These are phyloP conservation scores for Cercospora berteroae DNA, from an alignment of 2,329 filamentous ascomycete genomes.

Conservation along the genomic window DNA sequence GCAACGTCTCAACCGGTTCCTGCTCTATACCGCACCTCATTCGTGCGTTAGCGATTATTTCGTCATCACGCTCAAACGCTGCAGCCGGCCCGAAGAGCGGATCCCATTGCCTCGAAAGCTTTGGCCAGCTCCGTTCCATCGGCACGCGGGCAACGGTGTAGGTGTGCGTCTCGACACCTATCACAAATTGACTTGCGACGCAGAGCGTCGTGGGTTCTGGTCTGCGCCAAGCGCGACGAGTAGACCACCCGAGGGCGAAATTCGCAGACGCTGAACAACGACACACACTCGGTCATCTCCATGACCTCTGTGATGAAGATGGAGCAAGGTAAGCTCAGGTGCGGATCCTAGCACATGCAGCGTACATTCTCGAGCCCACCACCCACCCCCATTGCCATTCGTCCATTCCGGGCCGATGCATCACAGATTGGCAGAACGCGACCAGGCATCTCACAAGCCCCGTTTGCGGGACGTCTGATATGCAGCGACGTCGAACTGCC, in stretches of 20 bases:
- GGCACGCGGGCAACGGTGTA: slow-evolving; percentile 4
- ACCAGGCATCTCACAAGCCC: slow-evolving; percentile 14
- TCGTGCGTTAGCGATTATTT: slow-evolving; percentile 26
- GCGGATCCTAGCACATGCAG: slow-evolving; percentile 27
- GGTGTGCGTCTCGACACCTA: neutral
- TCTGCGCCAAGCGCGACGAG: neutral
- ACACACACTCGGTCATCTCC: neutral
- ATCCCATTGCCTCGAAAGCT: slow-evolving; percentile 14
- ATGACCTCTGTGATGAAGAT: slow-evolving; percentile 27
- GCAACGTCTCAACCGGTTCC: neutral
- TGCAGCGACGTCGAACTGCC: slow-evolving; percentile 14
- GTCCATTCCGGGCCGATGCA: neutral
- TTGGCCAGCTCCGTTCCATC: slow-evolving; percentile 7
- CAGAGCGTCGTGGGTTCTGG: neutral
- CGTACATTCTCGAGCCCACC: slow-evolving; percentile 18
- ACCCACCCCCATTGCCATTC: slow-evolving; percentile 12
- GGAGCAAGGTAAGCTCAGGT: slow-evolving; percentile 36
- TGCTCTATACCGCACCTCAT: slow-evolving; percentile 12
- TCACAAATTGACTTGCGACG: neutral
- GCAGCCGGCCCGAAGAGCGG: slow-evolving; percentile 23
- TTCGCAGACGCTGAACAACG: neutral
- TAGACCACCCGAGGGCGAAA: neutral
- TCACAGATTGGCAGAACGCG: slow-evolving; percentile 4
- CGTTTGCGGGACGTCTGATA: slow-evolving; percentile 19
- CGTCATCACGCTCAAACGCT: slow-evolving; percentile 21